phyloP scores from a whole-genome alignment of 192 early-diverging fungal species.

The Gaertneriomyces sp. region DNA sequence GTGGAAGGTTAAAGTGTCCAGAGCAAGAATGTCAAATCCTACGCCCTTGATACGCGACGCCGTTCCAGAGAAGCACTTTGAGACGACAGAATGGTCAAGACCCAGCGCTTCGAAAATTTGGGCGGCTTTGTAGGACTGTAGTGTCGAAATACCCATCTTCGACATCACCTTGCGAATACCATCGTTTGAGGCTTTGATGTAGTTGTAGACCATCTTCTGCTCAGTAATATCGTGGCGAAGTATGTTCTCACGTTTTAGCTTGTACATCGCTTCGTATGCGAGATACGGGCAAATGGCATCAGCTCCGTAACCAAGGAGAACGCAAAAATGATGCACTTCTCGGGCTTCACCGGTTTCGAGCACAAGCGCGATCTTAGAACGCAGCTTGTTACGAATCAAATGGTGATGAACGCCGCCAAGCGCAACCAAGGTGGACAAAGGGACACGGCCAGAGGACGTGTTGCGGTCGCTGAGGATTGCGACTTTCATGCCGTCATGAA shows the following conservation, averaged over 20 bases:
- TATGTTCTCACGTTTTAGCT: conserved; percentile 82
- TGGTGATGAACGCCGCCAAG: conserved; percentile 92
- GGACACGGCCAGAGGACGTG: conserved; percentile 62
- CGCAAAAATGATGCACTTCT: conserved; percentile 94
- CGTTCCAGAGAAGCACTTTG: conserved; percentile 91
- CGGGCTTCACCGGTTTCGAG: conserved; percentile 92
- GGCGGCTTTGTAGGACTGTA: conserved; percentile 97
- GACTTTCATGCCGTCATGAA: conserved; percentile 74
- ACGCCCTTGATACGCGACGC: conserved; percentile 92
- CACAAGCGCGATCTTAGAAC: conserved; percentile 81
- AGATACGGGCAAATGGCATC: conserved; percentile 95
- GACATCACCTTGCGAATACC: conserved; percentile 99
- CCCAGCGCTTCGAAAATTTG: conserved; percentile 99
- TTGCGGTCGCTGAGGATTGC: conserved; percentile 79
- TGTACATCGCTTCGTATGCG: conserved; percentile 82
- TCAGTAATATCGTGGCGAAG: conserved; percentile 54
- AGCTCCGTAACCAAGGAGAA: conserved; percentile 91
- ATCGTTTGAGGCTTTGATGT: conserved; percentile 82
- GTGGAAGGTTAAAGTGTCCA: conserved; percentile 84
- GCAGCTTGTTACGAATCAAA: conserved; percentile 81
- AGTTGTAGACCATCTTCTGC: conserved; percentile 76
- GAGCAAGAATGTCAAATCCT: conserved; percentile 70
- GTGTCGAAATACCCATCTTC: conserved; percentile 99
- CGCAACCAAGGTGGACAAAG: conserved; percentile 82
- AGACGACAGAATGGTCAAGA: conserved; percentile 80